Evolutionary conservation across 495 filamentous ascomycete genomes (phyloP), one percentile per base, ranked within the genome.

Genomic region (Penicillium roqueforti): DNA sequence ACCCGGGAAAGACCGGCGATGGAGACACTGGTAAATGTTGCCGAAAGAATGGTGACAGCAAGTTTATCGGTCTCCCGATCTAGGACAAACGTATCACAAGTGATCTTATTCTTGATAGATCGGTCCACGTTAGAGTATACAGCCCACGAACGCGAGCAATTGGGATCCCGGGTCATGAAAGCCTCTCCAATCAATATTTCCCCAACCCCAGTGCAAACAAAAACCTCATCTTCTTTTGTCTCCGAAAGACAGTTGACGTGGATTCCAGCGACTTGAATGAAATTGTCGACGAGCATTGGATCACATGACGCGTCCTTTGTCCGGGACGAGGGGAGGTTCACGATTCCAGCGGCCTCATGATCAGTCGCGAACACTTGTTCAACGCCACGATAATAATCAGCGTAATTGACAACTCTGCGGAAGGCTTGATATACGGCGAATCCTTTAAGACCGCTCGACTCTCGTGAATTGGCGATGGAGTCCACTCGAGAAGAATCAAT

Each of bases 221-320:
- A 70, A 4, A 69, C 66, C 48, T 65, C 60, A 13, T 66, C 50
- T 8, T 55, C 56, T 1, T 46, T 36, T 16, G 16, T 20, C 2
- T 55, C 47, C 0, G 32, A 55, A 0, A 72, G 49, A 42, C 65
- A 67, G 54, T 78, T 76, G 16, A 71, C 67, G 32, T 70, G 69
- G 4, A 76, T 55, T 3, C 73, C 73, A 0, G 72, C 62, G 0
- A 78, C 65, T 46, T 76, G 73, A 3, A 71, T 11, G 54, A 74
- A 73, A 42, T 69, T 76, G 42, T 76, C 74, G 3, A 72, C 26
- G 1, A 57, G n/a, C 5, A 67, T 25, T 0, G 62, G 61, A 31
- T 65, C 47, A 43, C 61, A 68, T n/a, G 29, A 19, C 16, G 28
- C 14, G 11, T 47, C 19, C 11, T 18, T 37, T 23, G 31, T 44